phyloP scores from a whole-genome alignment of 768 basidiomycete species.

The Exidia glandulosa region DNA sequence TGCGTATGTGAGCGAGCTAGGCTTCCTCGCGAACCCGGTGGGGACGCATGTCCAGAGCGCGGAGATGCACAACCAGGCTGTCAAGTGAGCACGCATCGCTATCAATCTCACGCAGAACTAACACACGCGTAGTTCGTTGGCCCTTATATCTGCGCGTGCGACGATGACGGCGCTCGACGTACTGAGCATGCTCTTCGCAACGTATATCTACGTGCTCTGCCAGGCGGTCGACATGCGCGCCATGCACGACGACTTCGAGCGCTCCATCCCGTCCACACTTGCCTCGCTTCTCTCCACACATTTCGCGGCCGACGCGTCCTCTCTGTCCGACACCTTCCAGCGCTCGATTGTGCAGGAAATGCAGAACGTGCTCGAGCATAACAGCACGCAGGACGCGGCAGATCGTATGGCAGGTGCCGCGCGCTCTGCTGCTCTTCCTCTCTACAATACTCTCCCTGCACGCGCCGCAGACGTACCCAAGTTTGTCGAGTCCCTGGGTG shows the following conservation, averaged over 20 bases:
- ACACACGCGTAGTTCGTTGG: constrained; percentile 2
- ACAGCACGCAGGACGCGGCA: neutral
- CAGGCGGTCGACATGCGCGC: constrained; percentile 20
- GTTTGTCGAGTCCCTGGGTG: neutral
- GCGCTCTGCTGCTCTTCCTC: no score
- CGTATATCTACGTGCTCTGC: constrained; percentile 15
- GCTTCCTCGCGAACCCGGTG: constrained; percentile 18
- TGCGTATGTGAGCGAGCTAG: constrained; percentile 13
- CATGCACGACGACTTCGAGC: constrained; percentile 14
- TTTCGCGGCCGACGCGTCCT: neutral
- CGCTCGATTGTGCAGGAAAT: neutral
- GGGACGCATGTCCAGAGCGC: constrained; percentile 16
- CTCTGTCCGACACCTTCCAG: neutral
- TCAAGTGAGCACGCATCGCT: constrained; percentile 8
- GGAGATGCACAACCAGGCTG: constrained; percentile 20
- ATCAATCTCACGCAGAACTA: neutral
- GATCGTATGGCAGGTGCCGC: neutral
- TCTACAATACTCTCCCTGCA: no score
- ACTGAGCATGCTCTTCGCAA: constrained; percentile 14
- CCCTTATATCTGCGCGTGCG: constrained; percentile 17
- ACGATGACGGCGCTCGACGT: constrained; percentile 17
- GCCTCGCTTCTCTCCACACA: neutral
- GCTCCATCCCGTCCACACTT: constrained; percentile 2
- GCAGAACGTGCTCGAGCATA: neutral
- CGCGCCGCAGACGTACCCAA: no score